A percentile compares a stretch with the other conserved stretches of the same genome.
phyloP scores from a whole-genome alignment of 2,329 filamentous ascomycete genomes.

The Fusarium aywerte region DNA sequence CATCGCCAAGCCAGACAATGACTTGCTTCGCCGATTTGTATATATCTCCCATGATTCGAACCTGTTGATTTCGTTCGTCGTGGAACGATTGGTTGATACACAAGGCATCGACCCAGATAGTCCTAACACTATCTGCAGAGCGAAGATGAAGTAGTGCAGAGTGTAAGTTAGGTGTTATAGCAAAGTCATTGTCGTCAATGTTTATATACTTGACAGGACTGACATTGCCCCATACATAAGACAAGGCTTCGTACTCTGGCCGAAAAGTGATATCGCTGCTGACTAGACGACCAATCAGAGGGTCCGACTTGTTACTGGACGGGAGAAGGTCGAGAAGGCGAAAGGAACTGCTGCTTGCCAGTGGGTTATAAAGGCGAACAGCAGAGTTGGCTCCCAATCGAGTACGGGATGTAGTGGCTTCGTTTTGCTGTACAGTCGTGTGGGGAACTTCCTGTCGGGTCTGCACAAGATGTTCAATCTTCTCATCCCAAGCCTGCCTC shows the following conservation, averaged over 20 bases:
- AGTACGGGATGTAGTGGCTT: fast-evolving
- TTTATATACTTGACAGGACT: background rate
- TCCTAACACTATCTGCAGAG: background rate
- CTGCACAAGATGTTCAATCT: background rate
- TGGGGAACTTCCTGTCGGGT: background rate
- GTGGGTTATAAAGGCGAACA: background rate
- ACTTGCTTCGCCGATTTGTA: constrained; percentile 27
- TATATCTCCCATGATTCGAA: constrained; percentile 27
- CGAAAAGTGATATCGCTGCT: constrained; percentile 24
- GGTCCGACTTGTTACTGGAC: background rate
- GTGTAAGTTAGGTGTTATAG: constrained; percentile 17
- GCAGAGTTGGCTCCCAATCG: fast-evolving
- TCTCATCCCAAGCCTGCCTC: background rate
- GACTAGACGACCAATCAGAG: background rate
- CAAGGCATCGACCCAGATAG: constrained; percentile 17
- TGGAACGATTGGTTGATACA: constrained; percentile 19
- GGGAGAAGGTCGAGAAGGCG: constrained; percentile 11
- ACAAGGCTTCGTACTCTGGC: constrained; percentile 19
- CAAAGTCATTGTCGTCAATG: background rate
- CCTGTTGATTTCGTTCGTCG: constrained; percentile 27
- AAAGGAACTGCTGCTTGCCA: constrained; percentile 7
- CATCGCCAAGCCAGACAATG: constrained; percentile 17
- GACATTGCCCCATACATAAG: constrained; percentile 24
- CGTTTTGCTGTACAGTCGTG: fast-evolving
- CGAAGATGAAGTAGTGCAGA: constrained; percentile 14